Percentiles rank a stretch among this genome's conserved stretches.
Evolutionary conservation across 106 monocot genomes (phyloP).

Genomic region (Xerophyta viscosa): DNA sequence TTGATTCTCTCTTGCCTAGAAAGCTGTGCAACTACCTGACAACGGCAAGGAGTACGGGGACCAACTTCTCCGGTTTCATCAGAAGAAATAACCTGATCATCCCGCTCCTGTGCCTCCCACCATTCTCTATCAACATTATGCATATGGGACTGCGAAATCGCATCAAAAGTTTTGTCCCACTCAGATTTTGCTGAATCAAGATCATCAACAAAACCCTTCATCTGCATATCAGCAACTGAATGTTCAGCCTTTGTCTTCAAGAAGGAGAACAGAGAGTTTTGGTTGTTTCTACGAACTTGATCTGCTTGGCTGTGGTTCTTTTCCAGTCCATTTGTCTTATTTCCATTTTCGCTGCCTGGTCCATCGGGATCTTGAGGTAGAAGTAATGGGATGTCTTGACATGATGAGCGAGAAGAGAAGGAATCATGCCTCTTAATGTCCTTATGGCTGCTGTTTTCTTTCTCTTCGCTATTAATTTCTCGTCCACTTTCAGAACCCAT

Average conservation of each 20-base stretch:
- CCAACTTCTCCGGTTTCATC: conserved; percentile 93
- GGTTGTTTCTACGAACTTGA: conserved; percentile 7
- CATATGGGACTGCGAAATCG: conserved; percentile 1
- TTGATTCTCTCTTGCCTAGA: no score
- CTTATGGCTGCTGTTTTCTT: conserved; percentile 20
- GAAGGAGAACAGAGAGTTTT: conserved; percentile 11
- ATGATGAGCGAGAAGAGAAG: conserved; percentile 42
- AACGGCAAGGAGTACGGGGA: conserved; percentile 66
- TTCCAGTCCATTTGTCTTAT: conserved; percentile 18
- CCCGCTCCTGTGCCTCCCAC: conserved; percentile 85
- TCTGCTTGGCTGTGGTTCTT: conserved; percentile 1
- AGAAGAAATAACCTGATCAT: conserved; percentile 39
- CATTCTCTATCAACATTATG: conserved; percentile 54
- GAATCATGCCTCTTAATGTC: conserved; percentile 25
- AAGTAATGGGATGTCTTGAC: conserved; percentile 85
- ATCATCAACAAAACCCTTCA: conserved; percentile 43
- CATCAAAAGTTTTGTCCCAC: conserved; percentile 11
- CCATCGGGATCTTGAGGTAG: conserved; percentile 59
- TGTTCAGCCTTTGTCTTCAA: conserved; percentile 3
- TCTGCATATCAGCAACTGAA: conserved; percentile 25
- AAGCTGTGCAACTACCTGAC: conserved; percentile 97
- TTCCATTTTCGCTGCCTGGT: conserved; percentile 14
- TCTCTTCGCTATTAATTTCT: conserved; percentile 24
- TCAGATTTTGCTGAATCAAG: conserved; percentile 19
- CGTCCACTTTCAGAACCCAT: conserved; percentile 68